Percentiles rank a stretch among this genome's conserved stretches.
Conservation (phyloP, 208 protist species). For the Leptomonas pyrrhocoris region DNA sequence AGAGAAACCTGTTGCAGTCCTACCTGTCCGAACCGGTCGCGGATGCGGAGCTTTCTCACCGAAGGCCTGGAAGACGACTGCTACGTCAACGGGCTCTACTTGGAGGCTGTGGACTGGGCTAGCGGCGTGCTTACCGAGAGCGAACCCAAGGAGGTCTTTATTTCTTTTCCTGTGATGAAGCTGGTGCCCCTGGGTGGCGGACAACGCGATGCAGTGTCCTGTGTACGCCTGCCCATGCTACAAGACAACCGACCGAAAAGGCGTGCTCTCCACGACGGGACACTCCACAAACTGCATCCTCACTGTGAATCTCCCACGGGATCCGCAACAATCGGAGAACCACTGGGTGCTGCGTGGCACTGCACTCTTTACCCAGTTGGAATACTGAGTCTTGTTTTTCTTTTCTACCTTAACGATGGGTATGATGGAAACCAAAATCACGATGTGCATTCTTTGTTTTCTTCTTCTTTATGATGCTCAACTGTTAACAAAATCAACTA, state of each 20-base stretch:
- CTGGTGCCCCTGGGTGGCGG: constrained; percentile 60
- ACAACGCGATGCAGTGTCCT: constrained; percentile 52
- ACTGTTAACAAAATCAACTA: too few species aligned
- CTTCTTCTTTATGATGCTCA: too few species aligned
- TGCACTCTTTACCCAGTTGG: constrained; percentile 90
- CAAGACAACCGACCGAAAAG: constrained; percentile 93
- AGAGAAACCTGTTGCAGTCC: constrained; percentile 95
- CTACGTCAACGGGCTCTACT: constrained; percentile 90
- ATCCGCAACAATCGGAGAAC: constrained; percentile 58
- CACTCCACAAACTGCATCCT: too few species aligned
- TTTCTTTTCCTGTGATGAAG: constrained; percentile 81
- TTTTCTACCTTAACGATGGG: too few species aligned
- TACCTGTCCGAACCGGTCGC: constrained; percentile 93
- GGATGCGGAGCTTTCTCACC: too few species aligned
- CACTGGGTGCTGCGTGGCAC: constrained; percentile 93
- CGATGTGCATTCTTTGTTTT: too few species aligned
- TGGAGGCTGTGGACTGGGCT: constrained; percentile 91
- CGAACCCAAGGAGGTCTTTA: constrained; percentile 91
- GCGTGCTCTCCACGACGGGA: constrained; percentile 96
- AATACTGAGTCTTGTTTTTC: constrained; percentile 81
- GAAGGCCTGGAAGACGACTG: constrained; percentile 82
- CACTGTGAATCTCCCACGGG: constrained; percentile 82
- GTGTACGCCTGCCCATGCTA: constrained; percentile 95
- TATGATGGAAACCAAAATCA: too few species aligned
- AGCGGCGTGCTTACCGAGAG: constrained; percentile 80